Evolutionary conservation across 2,329 filamentous ascomycete genomes (phyloP), one percentile per base, ranked within the genome.

Genomic region (Pseudogymnoascus sp.): DNA sequence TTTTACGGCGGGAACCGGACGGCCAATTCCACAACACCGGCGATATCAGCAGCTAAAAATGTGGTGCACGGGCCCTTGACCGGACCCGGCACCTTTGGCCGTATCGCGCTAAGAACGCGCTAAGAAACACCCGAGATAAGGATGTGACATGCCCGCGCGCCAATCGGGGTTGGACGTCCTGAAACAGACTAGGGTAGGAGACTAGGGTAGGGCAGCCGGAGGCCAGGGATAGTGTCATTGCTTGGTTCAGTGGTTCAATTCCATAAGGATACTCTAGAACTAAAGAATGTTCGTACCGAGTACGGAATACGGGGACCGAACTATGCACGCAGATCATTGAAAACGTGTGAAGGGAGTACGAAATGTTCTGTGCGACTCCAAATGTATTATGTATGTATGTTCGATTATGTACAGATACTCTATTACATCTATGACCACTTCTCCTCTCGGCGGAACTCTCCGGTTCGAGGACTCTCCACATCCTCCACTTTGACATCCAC

Each of bases 401-500:
- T 21, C 21, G 21, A 21, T 21, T 21, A 15, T 37, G n/a, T 48
- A 48, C 48, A 33, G 48, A 33, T 55, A 55, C 29, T 33, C 5
- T 27, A 42, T 6, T 42, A n/a, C 12, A 12, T n/a, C 21, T 55
- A 55, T 8, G 48, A 33, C 48, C 48, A 55, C 48, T 15, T 55
- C 48, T 55, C 48, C 5, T 33, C 48, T 33, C 48, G n/a, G 1
- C 48, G 48, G 27, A 55, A 35, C n/a, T 55, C 48, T 21, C 48
- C 48, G 29, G 18, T 55, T 12, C 15, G 9, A 7, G n/a, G 29
- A 1, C 29, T 29, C 15, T 55, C 48, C 9, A 15, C 29, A 1
- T 55, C 48, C 29, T 55, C 48, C 15, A 61, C 60, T 6, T 61
- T 52, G 39, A 61, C n/a, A 33, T 52, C 33, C 33, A 61, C 60